These are phyloP conservation scores for Prunus mongolica DNA, from an alignment of 306 rosid genomes.

Conservation along the genomic window DNA sequence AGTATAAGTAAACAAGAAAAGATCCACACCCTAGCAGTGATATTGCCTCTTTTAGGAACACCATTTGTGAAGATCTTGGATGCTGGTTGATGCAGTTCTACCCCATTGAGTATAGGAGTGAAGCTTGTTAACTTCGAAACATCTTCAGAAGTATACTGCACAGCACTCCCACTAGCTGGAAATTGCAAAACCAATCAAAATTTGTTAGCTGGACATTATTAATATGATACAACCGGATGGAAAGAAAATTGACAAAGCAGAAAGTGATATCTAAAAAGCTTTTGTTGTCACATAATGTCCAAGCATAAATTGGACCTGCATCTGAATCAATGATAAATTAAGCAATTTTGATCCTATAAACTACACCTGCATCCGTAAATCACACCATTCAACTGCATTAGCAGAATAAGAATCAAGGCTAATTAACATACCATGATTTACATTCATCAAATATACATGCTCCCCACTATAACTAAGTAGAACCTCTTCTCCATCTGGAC, in stretches of 20 bases:
- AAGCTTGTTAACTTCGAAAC: constrained; percentile 59
- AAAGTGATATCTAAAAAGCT: background rate
- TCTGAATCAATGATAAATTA: constrained; percentile 21
- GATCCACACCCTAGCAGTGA: constrained; percentile 44
- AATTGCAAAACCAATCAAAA: constrained; percentile 12
- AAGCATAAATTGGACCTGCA: constrained; percentile 12
- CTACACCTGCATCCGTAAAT: background rate
- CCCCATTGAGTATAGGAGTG: constrained; percentile 51
- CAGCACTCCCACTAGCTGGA: constrained; percentile 59
- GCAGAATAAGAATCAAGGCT: constrained; percentile 1
- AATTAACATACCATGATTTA: constrained; percentile 57
- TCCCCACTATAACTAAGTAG: constrained; percentile 99
- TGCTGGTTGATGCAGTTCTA: constrained; percentile 43
- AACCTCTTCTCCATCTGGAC: constrained; percentile 94
- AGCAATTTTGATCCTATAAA: constrained; percentile 10
- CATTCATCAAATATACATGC: constrained; percentile 89
- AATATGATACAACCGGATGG: background rate
- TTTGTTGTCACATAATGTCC: background rate
- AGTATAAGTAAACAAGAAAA: constrained; percentile 8
- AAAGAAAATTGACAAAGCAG: constrained; percentile 18
- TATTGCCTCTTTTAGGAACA: constrained; percentile 35
- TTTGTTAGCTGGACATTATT: background rate
- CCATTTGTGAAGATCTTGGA: constrained; percentile 41
- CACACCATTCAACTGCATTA: constrained; percentile 20
- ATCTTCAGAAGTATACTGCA: constrained; percentile 82